Evolutionary conservation across 1,284 basidiomycete species (phyloP), one percentile per base, ranked within the genome.

Genomic region (Thelephora terrestris): DNA sequence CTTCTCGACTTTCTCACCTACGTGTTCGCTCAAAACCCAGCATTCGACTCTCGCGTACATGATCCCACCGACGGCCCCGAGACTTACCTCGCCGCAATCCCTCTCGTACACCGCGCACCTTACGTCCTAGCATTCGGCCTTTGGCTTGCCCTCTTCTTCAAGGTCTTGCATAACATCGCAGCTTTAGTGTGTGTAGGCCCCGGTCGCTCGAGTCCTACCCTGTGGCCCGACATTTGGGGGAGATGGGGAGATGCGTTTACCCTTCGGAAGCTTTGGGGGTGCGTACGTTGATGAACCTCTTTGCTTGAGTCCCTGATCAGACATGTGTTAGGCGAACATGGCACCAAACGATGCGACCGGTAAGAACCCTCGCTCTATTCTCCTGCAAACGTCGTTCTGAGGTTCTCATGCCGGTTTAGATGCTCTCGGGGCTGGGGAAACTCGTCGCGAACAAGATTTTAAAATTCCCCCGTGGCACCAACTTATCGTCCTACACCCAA

Each of bases 191-290:
- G 45, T 23, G 64, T 68, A 7, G 59, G 50, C 7, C 34, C 58
- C 1, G 55, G 57, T 1, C 24, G 61, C 0, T 54, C 54, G n/a
- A 47, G 58, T 21, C 62, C 66, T 0, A 50, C 50, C 14, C 58
- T 62, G 32, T 69, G 66, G 64, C 67, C 66, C 2, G 58, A 60
- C 21, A 18, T 60, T 2, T 68, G 60, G 50, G 65, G 68, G 14
- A 43, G 24, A 12, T 64, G 59, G 61, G 52, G 51, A 3, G 64
- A 66, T 29, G 59, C 64, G 2, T 68, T 65, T 49, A 67, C 66
- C 5, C 49, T 69, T 5, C 57, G 66, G 24, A 57, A 58, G 7
- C 57, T 66, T 39, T 69, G 68, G 67, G 63, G 66, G 67, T 68
- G 37, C 40, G 63, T 57, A 5, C 7, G 9, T n/a, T n/a, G 40